These are phyloP conservation scores for Candida wancherniae DNA, from an alignment of 805 yeast genomes.

Conservation along the genomic window DNA sequence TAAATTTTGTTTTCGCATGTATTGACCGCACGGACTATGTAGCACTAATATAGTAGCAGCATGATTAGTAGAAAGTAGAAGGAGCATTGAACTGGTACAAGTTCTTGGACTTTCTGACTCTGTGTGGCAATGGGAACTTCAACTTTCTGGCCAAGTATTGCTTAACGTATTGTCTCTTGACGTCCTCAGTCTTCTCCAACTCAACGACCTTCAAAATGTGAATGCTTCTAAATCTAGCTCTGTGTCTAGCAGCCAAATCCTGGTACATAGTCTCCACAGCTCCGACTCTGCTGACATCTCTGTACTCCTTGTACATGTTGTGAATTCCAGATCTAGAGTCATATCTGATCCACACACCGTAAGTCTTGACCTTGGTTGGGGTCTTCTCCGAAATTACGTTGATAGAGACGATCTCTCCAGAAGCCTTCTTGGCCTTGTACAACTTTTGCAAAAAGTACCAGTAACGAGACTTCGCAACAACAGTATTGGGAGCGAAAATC, in stretches of 20 bases:
- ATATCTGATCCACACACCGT: conserved; percentile 99
- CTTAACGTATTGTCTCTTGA: conserved; percentile 98
- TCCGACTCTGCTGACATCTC: conserved; percentile 98
- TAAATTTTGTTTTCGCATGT: conserved; percentile 15
- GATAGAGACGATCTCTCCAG: conserved; percentile 97
- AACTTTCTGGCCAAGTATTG: conserved; percentile 93
- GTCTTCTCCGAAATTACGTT: conserved; percentile 87
- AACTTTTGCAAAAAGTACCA: conserved; percentile 99
- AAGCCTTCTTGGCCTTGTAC: conserved; percentile 99
- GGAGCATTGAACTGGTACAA: conserved; percentile 92
- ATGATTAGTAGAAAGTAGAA: conserved; percentile 87
- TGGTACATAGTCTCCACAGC: conserved; percentile 98
- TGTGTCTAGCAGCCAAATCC: conserved; percentile 99
- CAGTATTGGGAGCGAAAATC: conserved; percentile 98
- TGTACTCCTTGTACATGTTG: conserved; percentile 99
- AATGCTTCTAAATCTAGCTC: conserved; percentile 99
- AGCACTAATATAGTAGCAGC: conserved; percentile 4
- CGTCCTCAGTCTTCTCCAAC: conserved; percentile 95
- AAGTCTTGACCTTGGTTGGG: conserved; percentile 99
- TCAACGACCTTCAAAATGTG: conserved; percentile 99
- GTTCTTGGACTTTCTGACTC: conserved; percentile 86
- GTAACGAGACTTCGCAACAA: conserved; percentile 99
- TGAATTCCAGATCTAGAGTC: conserved; percentile 99
- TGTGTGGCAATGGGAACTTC: conserved; percentile 99
- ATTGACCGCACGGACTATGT: too few species aligned